Conservation (phyloP, 2,329 filamentous ascomycete species). For the Claviceps capensis region DNA sequence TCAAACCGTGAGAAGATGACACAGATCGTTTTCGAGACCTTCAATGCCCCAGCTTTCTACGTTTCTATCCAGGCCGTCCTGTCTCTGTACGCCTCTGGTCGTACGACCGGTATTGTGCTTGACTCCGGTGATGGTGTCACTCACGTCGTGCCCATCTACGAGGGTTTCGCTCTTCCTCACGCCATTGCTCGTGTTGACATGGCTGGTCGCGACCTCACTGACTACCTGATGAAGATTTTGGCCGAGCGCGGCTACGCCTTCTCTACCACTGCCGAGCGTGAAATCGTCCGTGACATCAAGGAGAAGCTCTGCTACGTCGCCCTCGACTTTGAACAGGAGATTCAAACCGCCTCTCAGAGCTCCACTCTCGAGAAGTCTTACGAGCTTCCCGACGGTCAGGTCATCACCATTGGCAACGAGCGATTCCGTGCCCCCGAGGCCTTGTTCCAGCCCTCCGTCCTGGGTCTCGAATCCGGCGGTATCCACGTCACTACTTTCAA, state of each 20-base stretch:
- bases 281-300: constrained; percentile 99
- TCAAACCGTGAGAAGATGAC: constrained; percentile 99
- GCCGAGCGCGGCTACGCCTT: constrained; percentile 99
- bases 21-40: constrained; percentile 99
- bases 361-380: constrained; percentile 99
- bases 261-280: constrained; percentile 98
- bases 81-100: constrained; percentile 98
- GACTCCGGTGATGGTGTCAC: constrained; percentile 99
- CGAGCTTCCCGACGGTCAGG: constrained; percentile 97
- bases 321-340: constrained; percentile 99
- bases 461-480: constrained; percentile 96
- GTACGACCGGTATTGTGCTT: constrained; percentile 99
- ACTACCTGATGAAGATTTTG: constrained; percentile 99
- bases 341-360: constrained; percentile 98
- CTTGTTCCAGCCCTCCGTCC: constrained; percentile 96
- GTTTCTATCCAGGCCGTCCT: constrained; percentile 99
- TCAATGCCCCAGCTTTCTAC: constrained; percentile 99
- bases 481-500: constrained; percentile 99
- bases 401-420: constrained; percentile 99
- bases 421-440: constrained; percentile 99
- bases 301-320: constrained; percentile 99
- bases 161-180: constrained; percentile 99
- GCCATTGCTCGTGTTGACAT: constrained; percentile 99
- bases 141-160: constrained; percentile 99
- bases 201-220: constrained; percentile 99